Evolutionary conservation across 2,329 filamentous ascomycete species (phyloP).

Genomic region (Calonectria hongkongensis): DNA sequence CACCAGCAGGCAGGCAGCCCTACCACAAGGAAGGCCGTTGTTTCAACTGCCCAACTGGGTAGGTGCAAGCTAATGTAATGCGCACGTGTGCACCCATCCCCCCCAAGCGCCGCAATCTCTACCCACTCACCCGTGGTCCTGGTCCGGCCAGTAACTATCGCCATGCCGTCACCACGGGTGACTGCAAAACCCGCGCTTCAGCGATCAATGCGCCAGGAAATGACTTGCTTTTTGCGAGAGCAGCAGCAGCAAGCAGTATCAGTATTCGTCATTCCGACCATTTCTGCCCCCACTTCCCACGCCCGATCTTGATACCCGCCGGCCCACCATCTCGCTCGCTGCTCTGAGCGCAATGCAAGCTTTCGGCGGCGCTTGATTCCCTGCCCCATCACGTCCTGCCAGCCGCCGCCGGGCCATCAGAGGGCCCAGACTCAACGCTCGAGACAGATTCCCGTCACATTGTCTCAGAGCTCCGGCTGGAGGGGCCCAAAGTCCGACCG

Average conservation of each 20-base stretch:
- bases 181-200: neutral
- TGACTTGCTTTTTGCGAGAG: slow-evolving; percentile 9
- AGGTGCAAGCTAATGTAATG: slow-evolving; percentile 41
- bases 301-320: slow-evolving; percentile 23
- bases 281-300: slow-evolving; percentile 6
- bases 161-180: neutral
- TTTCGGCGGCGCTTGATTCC: slow-evolving; percentile 19
- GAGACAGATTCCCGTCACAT: slow-evolving; percentile 34
- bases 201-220: neutral
- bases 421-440: neutral
- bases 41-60: slow-evolving; percentile 36
- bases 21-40: slow-evolving; percentile 15
- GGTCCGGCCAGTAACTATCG: slow-evolving; percentile 8
- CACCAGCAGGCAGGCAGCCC: slow-evolving; percentile 23
- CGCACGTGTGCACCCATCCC: slow-evolving; percentile 37
- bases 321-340: slow-evolving; percentile 10
- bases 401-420: slow-evolving; percentile 3
- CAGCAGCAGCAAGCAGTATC: too few relatives aligned
- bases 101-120: slow-evolving; percentile 13
- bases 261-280: neutral
- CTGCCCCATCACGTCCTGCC: slow-evolving; percentile 20
- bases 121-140: slow-evolving; percentile 27
- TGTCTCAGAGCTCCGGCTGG: slow-evolving; percentile 34
- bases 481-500: slow-evolving; percentile 10
- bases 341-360: slow-evolving; percentile 13